Percentiles rank a stretch among this genome's conserved stretches.
Conservation (phyloP, 2,329 filamentous ascomycete genomes). For the Alternaria tenuissima region DNA sequence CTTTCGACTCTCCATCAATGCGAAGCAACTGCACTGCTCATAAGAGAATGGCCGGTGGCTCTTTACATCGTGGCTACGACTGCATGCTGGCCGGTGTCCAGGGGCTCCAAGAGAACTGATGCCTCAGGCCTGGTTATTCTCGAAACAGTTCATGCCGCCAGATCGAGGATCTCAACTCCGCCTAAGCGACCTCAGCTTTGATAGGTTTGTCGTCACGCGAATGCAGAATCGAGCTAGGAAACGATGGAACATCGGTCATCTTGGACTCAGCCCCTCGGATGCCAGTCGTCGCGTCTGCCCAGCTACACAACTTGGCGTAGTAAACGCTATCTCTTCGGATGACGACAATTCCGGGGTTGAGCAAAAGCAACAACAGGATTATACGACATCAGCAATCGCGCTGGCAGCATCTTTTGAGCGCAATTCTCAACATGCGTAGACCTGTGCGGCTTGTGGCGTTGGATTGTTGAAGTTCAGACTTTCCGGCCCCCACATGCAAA, state of each 20-base stretch:
- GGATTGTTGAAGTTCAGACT: slow-evolving; percentile 4
- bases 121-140: slow-evolving; percentile 6
- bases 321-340: slow-evolving; percentile 6
- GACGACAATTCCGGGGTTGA: background rate
- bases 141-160: slow-evolving; percentile 9
- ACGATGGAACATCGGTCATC: background rate
- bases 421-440: background rate
- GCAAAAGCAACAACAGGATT: slow-evolving; percentile 2
- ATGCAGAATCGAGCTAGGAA: background rate
- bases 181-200: background rate
- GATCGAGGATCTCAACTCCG: background rate
- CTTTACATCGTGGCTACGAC: background rate
- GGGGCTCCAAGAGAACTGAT: background rate
- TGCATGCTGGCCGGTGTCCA: background rate
- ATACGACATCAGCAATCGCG: background rate
- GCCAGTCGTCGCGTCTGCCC: slow-evolving; percentile 4
- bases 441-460: background rate
- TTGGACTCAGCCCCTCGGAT: slow-evolving; percentile 7
- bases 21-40: background rate
- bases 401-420: background rate
- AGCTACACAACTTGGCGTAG: slow-evolving; percentile 9
- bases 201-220: background rate
- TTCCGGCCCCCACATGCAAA: slow-evolving; percentile 13
- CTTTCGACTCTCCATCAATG: slow-evolving; percentile 7
- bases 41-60: background rate